These are phyloP conservation scores for Talaromyces stipitatus DNA, from an alignment of 495 filamentous ascomycete species.

Conservation along the genomic window DNA sequence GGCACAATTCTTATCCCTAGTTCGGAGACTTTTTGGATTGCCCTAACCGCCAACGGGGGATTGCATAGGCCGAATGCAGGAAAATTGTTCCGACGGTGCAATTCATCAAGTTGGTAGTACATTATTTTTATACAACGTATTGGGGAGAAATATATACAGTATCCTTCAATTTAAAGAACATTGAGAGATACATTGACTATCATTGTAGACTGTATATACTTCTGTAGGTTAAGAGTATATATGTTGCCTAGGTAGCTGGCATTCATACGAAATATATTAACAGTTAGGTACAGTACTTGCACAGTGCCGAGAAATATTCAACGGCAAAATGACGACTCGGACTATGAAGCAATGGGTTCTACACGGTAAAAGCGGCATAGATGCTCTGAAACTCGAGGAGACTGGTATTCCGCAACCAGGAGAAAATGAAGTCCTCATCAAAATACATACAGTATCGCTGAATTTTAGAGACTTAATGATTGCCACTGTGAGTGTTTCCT, in stretches of 20 bases:
- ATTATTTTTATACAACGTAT: background rate
- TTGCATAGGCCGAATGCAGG: background rate
- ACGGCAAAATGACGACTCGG: background rate
- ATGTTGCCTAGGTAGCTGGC: no score
- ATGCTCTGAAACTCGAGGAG: background rate
- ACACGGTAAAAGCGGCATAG: background rate
- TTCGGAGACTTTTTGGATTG: background rate
- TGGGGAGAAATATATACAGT: background rate
- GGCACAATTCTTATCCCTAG: background rate
- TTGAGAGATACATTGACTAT: background rate
- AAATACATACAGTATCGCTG: background rate
- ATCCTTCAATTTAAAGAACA: background rate
- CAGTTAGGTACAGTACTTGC: no score
- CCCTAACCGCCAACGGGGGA: background rate
- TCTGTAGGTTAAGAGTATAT: no score
- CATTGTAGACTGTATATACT: no score
- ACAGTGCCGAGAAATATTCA: background rate
- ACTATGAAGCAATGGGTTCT: background rate
- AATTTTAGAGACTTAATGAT: background rate
- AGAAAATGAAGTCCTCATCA: background rate
- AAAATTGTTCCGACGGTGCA: background rate
- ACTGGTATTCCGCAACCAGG: background rate
- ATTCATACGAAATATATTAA: no score
- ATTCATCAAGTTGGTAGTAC: background rate
- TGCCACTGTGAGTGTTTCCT: background rate